Evolutionary conservation across 345 rosid genomes (phyloP), one percentile per base, ranked within the genome.

Genomic region (Populus tremula): DNA sequence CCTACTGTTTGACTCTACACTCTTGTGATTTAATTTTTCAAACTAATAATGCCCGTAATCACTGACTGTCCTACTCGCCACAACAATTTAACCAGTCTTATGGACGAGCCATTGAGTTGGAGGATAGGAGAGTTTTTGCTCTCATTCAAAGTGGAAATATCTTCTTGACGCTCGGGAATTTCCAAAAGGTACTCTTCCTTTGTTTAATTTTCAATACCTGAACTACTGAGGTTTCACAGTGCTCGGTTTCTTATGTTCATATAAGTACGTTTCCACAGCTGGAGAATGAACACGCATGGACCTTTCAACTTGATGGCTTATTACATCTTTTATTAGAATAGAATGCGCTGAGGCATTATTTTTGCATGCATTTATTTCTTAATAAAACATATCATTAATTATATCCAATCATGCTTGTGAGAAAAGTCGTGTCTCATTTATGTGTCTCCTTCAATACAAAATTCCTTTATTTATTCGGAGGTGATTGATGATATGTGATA

Each of bases 121-220:
- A 87, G n/a, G 94, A 81, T 76, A 81, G 85, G 21, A 85, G 89
- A 79, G 78, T 90, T 79, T 91, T 90, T 82, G 87, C 97, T 49
- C 79, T 92, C 79, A 84, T 93, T 79, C 94, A 96, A 86, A 91
- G 98, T 81, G 98, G 94, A 85, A 93, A 92, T 85, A 86, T 93
- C 87, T 91, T 87, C 86, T 80, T 91, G 90, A 88, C 89, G 92
- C 94, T 93, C 77, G 94, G 97, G 76, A 91, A 94, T 79, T 93
- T 88, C 82, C 87, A 89, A 87, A 91, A 93, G 97, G 98, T 96
- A 87, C 63, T 41, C 8, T 29, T 61, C 2, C 6, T 43, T 17
- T 35, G 49, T 25, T 29, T 45, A 45, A 29, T 65, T 78, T 27
- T 67, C 17, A 25, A 38, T 79, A 50, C 21, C 14, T 18, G 56